Evolutionary conservation across 1,284 basidiomycete species (phyloP), one percentile per base, ranked within the genome.

Genomic region (Polyporus tsugae): DNA sequence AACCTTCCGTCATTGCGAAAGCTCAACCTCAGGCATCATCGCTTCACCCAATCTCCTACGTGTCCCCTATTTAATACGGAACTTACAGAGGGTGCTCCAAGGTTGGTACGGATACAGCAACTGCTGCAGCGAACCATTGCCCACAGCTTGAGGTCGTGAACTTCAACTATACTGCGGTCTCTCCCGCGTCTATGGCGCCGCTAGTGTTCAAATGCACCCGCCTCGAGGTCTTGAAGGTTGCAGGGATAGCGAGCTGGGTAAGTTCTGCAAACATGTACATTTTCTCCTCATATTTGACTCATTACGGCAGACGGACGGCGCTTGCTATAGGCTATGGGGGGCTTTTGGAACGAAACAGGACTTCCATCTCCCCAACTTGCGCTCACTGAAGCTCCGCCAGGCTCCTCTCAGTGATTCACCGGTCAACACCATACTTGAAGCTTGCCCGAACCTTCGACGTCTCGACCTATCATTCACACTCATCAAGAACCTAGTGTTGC

Each of bases 401-500:
- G 82, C 85, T 4, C 74, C 78, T 3, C 75, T 91, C 53, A 84
- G 86, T 4, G 89, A 91, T 66, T 70, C 72, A 0, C 82, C 86
- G 0, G 60, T 91, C 11, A 76, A 78, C 39, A 72, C 78, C 6
- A 75, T 90, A 17, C 73, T 90, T 6, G 73, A 78, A 0, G 71
- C 81, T 17, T 90, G 84, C 68, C 88, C 88, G 1, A 82, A 83
- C 62, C 71, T 92, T 29, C 79, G 78, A 44, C 85, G 85, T 15
- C 78, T 92, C 9, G 90, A 92, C 71, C 70, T 90, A 10, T 91
- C 91, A 0, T 92, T 91, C 78, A 92, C 90, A 0, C 76, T 76
- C n/a, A 74, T 90, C 39, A 82, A 80, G 62, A 84, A 82, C 46
- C 77, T 82, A 52, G 69, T 76, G 53, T 77, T 70, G 57, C 78